A percentile compares a stretch with the other conserved stretches of the same genome.
Evolutionary conservation across 2,329 filamentous ascomycete genomes (phyloP).

Genomic region (Arthrobotrys musiformis): DNA sequence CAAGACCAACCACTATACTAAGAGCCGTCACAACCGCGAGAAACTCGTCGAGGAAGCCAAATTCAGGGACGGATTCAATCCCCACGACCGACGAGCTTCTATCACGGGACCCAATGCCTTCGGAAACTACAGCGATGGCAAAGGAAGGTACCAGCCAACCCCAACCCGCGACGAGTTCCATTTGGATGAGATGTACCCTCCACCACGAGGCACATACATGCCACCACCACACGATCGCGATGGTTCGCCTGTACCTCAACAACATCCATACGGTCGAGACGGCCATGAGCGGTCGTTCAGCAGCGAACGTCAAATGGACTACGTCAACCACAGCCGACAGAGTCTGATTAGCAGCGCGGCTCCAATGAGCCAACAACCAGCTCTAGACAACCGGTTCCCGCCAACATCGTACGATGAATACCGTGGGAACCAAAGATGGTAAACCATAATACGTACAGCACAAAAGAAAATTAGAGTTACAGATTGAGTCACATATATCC

Average conservation of each 20-base stretch:
- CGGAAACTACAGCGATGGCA: conserved; percentile 57
- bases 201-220: conserved; percentile 41
- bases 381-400: conserved; percentile 39
- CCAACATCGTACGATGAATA: conserved; percentile 51
- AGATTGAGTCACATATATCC: conserved; percentile 32
- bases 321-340: conserved; percentile 41
- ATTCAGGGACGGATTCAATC: conserved; percentile 77
- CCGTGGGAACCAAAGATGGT: conserved; percentile 37
- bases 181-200: conserved; percentile 51
- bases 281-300: conserved; percentile 43
- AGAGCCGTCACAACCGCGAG: conserved; percentile 89
- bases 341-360: conserved; percentile 46
- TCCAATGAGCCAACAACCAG: conserved; percentile 18
- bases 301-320: conserved; percentile 36
- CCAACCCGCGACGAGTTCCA: conserved; percentile 57
- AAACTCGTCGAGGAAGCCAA: conserved; percentile 65
- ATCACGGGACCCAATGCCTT: conserved; percentile 73
- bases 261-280: conserved; percentile 10
- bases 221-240: conserved; percentile 51
- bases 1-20: conserved; percentile 89
- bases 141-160: conserved; percentile 58
- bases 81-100: conserved; percentile 86
- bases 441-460: conserved; percentile 1
- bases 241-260: conserved; percentile 38
- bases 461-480: conserved; percentile 10